A percentile compares a stretch with the other conserved stretches of the same genome.
phyloP scores from a whole-genome alignment of 73 alveolate genomes.

The Paramecium tetraurelia region DNA sequence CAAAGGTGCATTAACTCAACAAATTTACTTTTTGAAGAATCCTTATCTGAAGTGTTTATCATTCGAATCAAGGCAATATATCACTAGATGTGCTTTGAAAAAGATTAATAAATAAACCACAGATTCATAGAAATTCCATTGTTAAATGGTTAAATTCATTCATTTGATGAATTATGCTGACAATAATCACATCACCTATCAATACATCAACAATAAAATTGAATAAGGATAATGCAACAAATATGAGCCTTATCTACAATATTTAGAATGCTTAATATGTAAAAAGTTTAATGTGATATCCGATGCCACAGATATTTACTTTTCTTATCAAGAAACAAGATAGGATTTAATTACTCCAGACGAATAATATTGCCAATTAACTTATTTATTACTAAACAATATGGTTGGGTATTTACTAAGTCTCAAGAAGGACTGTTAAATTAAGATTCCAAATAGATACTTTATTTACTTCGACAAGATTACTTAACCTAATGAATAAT shows the following conservation, averaged over 20 bases:
- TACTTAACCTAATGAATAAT: neutral
- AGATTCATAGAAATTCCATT: neutral
- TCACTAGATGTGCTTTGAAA: neutral
- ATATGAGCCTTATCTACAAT: neutral
- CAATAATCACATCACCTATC: neutral
- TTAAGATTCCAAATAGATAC: neutral
- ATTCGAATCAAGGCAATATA: neutral
- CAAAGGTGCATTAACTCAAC: neutral
- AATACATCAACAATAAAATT: neutral
- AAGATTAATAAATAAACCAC: neutral
- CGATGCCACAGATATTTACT: neutral
- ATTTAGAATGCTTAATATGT: conserved; percentile 7
- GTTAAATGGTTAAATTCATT: neutral
- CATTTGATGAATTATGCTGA: neutral
- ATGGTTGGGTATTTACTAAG: neutral
- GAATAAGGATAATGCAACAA: neutral
- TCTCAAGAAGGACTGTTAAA: neutral
- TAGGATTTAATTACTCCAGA: neutral
- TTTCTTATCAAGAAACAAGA: neutral
- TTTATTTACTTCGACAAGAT: neutral
- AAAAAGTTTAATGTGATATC: neutral
- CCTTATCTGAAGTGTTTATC: neutral
- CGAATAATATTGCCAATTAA: neutral
- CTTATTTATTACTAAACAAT: neutral
- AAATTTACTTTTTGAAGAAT: neutral